Conservation (phyloP, 805 yeast genomes). For the Cyberlindnera maclurae region DNA sequence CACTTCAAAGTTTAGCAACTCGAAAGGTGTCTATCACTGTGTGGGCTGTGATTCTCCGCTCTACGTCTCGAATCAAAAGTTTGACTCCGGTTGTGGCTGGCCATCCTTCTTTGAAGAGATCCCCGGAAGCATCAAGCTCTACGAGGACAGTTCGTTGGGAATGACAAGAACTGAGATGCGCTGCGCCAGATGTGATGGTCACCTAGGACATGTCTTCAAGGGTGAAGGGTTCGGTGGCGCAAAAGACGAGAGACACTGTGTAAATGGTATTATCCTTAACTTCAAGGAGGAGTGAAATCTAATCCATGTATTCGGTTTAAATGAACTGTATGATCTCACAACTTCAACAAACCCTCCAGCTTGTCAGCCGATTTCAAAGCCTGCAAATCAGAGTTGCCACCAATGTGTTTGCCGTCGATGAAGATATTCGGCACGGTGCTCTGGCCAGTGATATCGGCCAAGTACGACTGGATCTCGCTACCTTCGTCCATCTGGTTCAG, state of each 20-base stretch:
- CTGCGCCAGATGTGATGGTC: conserved; percentile 87
- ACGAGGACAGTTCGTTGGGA: conserved; percentile 59
- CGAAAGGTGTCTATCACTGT: conserved; percentile 67
- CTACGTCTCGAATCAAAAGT: conserved; percentile 74
- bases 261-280: conserved; percentile 75
- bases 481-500: conserved; percentile 61
- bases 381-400: conserved; percentile 91
- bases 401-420: conserved; percentile 87
- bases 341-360: conserved; percentile 35
- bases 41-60: conserved; percentile 81
- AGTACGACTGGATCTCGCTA: conserved; percentile 70
- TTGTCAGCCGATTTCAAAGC: conserved; percentile 54
- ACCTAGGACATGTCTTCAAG: conserved; percentile 89
- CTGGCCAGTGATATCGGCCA: conserved; percentile 76
- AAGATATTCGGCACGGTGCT: conserved; percentile 90
- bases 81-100: conserved; percentile 95
- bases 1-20: conserved; percentile 35
- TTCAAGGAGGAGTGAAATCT: conserved; percentile 31
- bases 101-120: conserved; percentile 91
- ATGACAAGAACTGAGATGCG: conserved; percentile 86
- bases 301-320: neutral
- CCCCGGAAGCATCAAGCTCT: conserved; percentile 65
- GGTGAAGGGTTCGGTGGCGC: conserved; percentile 87
- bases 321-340: neutral
- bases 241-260: conserved; percentile 91